Evolutionary conservation across 2,329 filamentous ascomycete species (phyloP), one percentile per base, ranked within the genome.

Genomic region (Calonectria pauciramosa): DNA sequence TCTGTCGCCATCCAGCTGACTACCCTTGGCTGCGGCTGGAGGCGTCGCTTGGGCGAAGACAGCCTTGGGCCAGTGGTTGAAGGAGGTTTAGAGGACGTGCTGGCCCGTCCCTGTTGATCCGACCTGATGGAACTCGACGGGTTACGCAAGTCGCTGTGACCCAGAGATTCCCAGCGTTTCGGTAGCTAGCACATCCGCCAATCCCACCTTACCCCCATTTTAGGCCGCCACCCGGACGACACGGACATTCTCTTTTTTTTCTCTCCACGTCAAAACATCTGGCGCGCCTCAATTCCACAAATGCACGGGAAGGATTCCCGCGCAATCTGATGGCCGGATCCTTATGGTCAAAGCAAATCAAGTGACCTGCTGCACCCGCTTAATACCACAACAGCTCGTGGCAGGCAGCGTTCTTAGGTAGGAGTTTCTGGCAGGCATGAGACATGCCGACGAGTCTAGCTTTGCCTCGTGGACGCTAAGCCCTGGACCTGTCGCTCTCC

Each of bases 131-230:
- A 68, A 32, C 60, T 38, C 28, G 13, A 38, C 47, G 13, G 41
- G 66, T 71, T 49, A 47, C 63, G 68, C 54, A 67, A 76, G 72
- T 73, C 68, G 72, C 75, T 74, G 70, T 63, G 68, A 73, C 74
- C 73, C 72, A 76, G 76, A 75, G 68, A 67, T 78, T 80, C 73
- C 79, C 79, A 76, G 79, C 71, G 65, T 54, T 54, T 70, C 54
- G 79, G 79, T 81, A 81, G 81, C 79, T 74, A 80, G 76, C 51
- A 81, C 64, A 72, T 74, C 72, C 47, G 56, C 52, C 28, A 67
- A 70, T 70, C 41, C 73, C 73, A 75, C 72, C 70, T 51, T 64
- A 69, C 47, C 60, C 64, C 72, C 66, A 73, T 72, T 72, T 66
- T 68, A 36, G 75, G 72, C 75, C 63, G 74, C 79, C 68, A 75